These are phyloP conservation scores for Rosa chinensis DNA, from an alignment of 306 rosid species.

Conservation along the genomic window DNA sequence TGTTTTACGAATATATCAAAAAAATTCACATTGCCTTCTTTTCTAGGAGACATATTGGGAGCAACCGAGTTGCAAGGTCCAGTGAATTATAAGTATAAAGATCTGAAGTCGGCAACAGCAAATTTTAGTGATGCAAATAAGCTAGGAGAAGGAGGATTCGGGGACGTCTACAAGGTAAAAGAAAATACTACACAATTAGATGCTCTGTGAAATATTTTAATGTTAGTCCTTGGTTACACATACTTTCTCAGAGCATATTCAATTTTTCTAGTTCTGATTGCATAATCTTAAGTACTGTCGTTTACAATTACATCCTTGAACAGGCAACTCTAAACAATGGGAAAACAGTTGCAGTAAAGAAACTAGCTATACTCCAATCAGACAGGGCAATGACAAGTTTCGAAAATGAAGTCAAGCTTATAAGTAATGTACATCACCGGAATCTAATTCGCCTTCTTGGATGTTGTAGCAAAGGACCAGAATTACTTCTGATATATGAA, in stretches of 20 bases:
- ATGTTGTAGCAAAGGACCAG: conserved; percentile 59
- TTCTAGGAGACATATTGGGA: conserved; percentile 58
- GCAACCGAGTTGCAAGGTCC: conserved; percentile 69
- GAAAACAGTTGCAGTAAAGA: conserved; percentile 68
- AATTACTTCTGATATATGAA: conserved; percentile 68
- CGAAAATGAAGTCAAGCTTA: conserved; percentile 66
- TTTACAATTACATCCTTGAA: not conserved
- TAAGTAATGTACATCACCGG: conserved; percentile 71
- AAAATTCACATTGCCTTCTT: not conserved
- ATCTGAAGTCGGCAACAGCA: conserved; percentile 58
- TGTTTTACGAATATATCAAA: not conserved
- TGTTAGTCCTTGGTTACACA: not conserved
- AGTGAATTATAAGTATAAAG: conserved; percentile 47
- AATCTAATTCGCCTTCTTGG: conserved; percentile 73
- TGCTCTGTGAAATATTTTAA: not conserved
- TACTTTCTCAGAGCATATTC: not conserved
- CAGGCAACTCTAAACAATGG: conserved; percentile 72
- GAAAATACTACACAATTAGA: not conserved
- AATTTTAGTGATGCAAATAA: conserved; percentile 57
- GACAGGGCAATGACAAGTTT: conserved; percentile 48
- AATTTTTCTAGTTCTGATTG: not conserved
- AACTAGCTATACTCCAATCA: conserved; percentile 42
- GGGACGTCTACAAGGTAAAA: conserved; percentile 67
- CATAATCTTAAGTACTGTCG: not conserved
- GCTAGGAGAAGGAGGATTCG: conserved; percentile 78